Base-by-base conservation (phyloP, 495 filamentous ascomycete species). In the Bombardia bombarda region DNA sequence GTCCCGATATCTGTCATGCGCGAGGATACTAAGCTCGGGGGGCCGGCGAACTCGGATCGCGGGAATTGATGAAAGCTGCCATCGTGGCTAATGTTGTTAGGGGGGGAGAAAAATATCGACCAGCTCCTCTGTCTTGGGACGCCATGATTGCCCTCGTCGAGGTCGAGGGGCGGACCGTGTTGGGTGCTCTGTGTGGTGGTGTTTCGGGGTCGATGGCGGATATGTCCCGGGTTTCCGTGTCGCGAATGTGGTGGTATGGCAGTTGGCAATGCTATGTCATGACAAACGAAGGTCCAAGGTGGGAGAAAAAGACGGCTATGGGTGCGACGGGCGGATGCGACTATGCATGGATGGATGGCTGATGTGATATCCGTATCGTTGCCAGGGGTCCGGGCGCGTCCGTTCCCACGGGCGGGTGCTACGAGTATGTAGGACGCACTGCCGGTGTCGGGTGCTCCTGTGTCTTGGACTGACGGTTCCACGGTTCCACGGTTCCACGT, bases 1-100 rank as follows among this genome's bases (percentile, higher is more conserved):
- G 75, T 79, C 36, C 74, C 78, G 53, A 85, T 75, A 56, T 92
- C 86, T 8, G 87, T 92, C 74, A 90, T 84, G 47, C 83, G 82
- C 34, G 86, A 90, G 12, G 87, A 94, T 24, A 94, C 85, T 40
- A 87, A 73, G 55, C 80, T 84, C 36, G 72, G 72, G 30, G 74
- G 69, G 32, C 69, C 65, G 38, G 53, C 49, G 18, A 50, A 28
- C 41, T 56, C 49, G 35, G 55, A 52, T 31, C 56, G 53, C 16
- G 68, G 63, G 26, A 65, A 61, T 38, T 64, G 63, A 2, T 68
- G 62, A 32, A 69, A 66, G 23, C 52, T 57, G 42, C 66, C 65
- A 40, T 64, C 61, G 38, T 62, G 52, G 48, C 49, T 44, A 5
- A 3, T 28, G 26, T 28, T 28, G 26, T 53, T 48, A 38, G n/a